Percentiles rank a stretch among this genome's conserved stretches.
These are phyloP conservation scores for Solanum hybrid DNA, from an alignment of 305 asterid species.

Conservation along the genomic window DNA sequence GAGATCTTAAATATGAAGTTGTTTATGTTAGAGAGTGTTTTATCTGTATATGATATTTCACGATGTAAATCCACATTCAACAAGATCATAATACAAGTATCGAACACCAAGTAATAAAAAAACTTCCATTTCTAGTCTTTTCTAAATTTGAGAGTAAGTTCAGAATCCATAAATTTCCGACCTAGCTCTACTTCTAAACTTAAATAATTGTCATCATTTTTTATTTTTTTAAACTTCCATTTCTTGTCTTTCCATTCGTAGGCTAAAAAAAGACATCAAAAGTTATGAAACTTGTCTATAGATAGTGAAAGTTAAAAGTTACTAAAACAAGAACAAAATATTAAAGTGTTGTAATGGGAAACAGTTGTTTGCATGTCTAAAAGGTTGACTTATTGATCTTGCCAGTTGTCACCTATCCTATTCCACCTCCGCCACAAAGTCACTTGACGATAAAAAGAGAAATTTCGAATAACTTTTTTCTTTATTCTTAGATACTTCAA, in stretches of 20 bases:
- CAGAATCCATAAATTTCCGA: neutral
- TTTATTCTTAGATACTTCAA: neutral
- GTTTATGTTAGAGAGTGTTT: neutral
- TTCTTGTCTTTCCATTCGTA: neutral
- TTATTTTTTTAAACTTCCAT: neutral
- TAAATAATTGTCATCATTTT: neutral
- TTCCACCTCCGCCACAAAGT: neutral
- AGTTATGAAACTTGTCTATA: neutral
- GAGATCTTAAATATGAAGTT: neutral
- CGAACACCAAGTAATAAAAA: neutral
- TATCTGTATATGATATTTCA: neutral
- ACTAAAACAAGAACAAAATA: neutral
- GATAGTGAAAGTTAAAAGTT: neutral
- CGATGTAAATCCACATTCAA: neutral
- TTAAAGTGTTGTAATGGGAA: slow-evolving; percentile 22
- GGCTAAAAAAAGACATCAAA: neutral
- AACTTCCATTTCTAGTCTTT: no score
- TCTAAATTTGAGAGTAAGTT: neutral
- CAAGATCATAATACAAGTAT: neutral
- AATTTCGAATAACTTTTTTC: neutral
- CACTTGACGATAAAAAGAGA: neutral
- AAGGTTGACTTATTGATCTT: slow-evolving; percentile 36
- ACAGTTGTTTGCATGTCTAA: slow-evolving; percentile 39
- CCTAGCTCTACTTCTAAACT: neutral
- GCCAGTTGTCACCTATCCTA: slow-evolving; percentile 1